Percentiles rank a stretch among this genome's conserved stretches.
These are phyloP conservation scores for Rhazya stricta DNA, from an alignment of 257 asterid genomes.

Conservation along the genomic window DNA sequence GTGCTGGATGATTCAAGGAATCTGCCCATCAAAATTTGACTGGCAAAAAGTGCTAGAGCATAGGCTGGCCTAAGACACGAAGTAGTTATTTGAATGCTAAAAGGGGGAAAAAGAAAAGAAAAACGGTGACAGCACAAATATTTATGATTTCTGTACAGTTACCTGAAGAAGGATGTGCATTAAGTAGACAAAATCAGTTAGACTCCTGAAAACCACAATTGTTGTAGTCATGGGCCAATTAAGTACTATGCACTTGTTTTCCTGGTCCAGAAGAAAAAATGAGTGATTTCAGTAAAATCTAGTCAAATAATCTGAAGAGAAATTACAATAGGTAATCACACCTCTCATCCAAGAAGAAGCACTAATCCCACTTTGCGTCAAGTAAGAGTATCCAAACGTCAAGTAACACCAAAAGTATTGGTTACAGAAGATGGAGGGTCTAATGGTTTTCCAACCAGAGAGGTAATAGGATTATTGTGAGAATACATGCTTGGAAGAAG, in stretches of 20 bases:
- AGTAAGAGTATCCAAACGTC: background rate
- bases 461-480: background rate
- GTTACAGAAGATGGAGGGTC: background rate
- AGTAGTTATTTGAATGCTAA: background rate
- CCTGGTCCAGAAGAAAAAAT: slow-evolving; percentile 33
- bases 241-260: slow-evolving; percentile 56
- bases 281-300: slow-evolving; percentile 10
- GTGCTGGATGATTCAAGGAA: background rate
- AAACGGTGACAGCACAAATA: background rate
- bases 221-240: slow-evolving; percentile 54
- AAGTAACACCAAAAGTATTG: background rate
- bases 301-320: slow-evolving; percentile 4
- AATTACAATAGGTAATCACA: background rate
- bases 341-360: background rate
- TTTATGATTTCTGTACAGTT: background rate
- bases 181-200: slow-evolving; percentile 67
- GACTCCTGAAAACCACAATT: slow-evolving; percentile 57
- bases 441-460: background rate
- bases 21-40: background rate
- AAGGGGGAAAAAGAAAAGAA: too few relatives aligned
- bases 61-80: background rate
- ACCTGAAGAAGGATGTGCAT: slow-evolving; percentile 90
- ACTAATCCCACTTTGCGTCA: background rate
- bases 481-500: background rate
- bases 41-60: background rate